A percentile compares a stretch with the other conserved stretches of the same genome.
Evolutionary conservation across 768 basidiomycete genomes (phyloP).

Genomic region (Gloeostereum incarnatum): DNA sequence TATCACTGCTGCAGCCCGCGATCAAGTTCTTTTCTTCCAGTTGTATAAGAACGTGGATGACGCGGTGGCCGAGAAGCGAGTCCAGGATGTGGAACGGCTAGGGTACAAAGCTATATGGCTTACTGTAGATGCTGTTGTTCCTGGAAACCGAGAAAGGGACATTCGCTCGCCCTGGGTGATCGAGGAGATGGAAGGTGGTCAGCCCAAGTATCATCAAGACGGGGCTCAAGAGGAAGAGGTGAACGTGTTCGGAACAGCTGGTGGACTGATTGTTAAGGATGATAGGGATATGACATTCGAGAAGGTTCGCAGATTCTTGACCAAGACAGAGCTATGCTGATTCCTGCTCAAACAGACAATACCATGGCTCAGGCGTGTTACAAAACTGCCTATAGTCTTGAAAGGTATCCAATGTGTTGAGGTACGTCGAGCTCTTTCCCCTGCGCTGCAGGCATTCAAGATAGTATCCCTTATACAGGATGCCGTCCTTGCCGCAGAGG

Average conservation of each 20-base stretch:
- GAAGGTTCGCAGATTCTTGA: slow-evolving; percentile 28
- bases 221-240: slow-evolving; percentile 16
- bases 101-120: slow-evolving; percentile 88
- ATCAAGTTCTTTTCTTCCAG: slow-evolving; percentile 71
- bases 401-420: slow-evolving; percentile 78
- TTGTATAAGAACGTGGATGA: slow-evolving; percentile 78
- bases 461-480: slow-evolving; percentile 57
- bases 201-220: slow-evolving; percentile 14
- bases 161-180: slow-evolving; percentile 47
- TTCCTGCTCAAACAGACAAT: slow-evolving; percentile 39
- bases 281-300: slow-evolving; percentile 77
- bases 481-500: slow-evolving; percentile 74
- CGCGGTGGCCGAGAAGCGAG: slow-evolving; percentile 52
- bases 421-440: slow-evolving; percentile 23
- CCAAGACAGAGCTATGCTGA: background rate
- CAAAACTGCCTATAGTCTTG: slow-evolving; percentile 62
- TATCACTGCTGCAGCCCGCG: slow-evolving; percentile 40
- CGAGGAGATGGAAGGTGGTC: slow-evolving; percentile 45
- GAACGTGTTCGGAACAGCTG: slow-evolving; percentile 53
- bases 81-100: slow-evolving; percentile 59
- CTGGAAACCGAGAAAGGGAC: slow-evolving; percentile 75
- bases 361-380: slow-evolving; percentile 65
- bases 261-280: slow-evolving; percentile 54
- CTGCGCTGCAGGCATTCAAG: slow-evolving; percentile 2
- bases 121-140: slow-evolving; percentile 83